These are phyloP conservation scores for Piper betle DNA, from an alignment of 164 flowering plant genomes.

Conservation along the genomic window DNA sequence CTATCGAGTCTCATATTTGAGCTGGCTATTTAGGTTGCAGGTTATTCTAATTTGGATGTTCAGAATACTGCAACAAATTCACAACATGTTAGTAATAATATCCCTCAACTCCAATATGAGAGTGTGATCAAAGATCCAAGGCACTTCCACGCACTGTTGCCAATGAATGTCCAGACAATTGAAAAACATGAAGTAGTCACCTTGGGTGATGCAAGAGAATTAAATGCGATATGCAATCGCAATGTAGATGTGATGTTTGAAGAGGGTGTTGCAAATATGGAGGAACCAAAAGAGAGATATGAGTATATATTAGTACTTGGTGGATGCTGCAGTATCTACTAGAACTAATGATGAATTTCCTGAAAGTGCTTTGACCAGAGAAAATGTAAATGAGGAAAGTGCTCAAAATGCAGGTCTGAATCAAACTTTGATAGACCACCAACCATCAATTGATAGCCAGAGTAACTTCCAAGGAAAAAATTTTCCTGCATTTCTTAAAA, in stretches of 20 bases:
- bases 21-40: slow-evolving; percentile 23
- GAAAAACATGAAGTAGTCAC: slow-evolving; percentile 7
- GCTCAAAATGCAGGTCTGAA: too few relatives aligned
- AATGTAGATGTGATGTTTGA: slow-evolving; percentile 6
- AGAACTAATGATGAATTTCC: slow-evolving; percentile 7
- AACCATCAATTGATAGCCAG: slow-evolving; percentile 7
- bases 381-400: slow-evolving; percentile 4
- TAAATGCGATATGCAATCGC: slow-evolving; percentile 6
- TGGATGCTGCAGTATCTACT: slow-evolving; percentile 8
- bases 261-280: slow-evolving; percentile 4
- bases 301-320: slow-evolving; percentile 8
- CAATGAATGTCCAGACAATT: slow-evolving; percentile 1
- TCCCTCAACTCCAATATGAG: slow-evolving; percentile 6
- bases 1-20: slow-evolving; percentile 6
- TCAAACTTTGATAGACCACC: slow-evolving; percentile 6
- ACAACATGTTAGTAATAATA: too few relatives aligned
- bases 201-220: slow-evolving; percentile 8
- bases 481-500: too few relatives aligned
- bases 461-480: slow-evolving; percentile 24
- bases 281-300: slow-evolving; percentile 5
- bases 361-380: slow-evolving; percentile 9
- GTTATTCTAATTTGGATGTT: slow-evolving; percentile 7
- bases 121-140: slow-evolving; percentile 10
- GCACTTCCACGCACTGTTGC: slow-evolving; percentile 5
- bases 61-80: too few relatives aligned